These are phyloP conservation scores for Aspergillus coremiiformis DNA, from an alignment of 495 filamentous ascomycete species.

Conservation along the genomic window DNA sequence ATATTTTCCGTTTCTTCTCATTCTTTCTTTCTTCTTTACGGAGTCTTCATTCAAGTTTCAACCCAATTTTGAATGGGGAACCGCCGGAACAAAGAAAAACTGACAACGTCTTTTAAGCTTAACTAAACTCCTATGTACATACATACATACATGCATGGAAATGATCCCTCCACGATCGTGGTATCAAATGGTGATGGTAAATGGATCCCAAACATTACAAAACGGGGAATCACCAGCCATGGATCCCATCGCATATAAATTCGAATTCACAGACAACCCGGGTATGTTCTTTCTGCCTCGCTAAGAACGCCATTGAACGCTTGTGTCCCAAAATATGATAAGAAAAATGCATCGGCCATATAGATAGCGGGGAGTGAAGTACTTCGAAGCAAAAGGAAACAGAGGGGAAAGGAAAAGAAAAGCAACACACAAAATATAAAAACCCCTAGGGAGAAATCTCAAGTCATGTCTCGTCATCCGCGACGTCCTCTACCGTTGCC, in stretches of 20 bases:
- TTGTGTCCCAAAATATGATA: not conserved
- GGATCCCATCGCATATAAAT: not conserved
- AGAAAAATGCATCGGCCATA: not conserved
- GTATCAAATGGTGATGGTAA: not conserved
- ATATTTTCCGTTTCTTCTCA: too few species aligned
- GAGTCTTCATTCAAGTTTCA: too few species aligned
- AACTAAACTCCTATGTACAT: too few species aligned
- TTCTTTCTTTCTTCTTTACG: too few species aligned
- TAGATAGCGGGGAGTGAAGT: not conserved
- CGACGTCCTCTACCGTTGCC: constrained; percentile 43
- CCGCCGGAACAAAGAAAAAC: too few species aligned
- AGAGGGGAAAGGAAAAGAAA: not conserved
- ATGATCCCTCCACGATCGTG: not conserved
- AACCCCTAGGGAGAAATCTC: constrained; percentile 15
- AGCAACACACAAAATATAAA: constrained; percentile 1
- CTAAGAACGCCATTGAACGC: constrained; percentile 4
- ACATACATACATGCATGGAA: not conserved
- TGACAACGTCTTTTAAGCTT: too few species aligned
- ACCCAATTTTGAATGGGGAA: too few species aligned
- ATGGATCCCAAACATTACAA: not conserved
- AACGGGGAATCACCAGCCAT: not conserved
- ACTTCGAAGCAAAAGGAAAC: not conserved
- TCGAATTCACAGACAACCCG: constrained; percentile 8
- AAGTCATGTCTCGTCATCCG: constrained; percentile 34
- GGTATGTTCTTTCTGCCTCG: constrained; percentile 26